Percentiles rank a stretch among this genome's conserved stretches.
Conservation (phyloP, 1,284 basidiomycete genomes). For the Trichosporon faecale region DNA sequence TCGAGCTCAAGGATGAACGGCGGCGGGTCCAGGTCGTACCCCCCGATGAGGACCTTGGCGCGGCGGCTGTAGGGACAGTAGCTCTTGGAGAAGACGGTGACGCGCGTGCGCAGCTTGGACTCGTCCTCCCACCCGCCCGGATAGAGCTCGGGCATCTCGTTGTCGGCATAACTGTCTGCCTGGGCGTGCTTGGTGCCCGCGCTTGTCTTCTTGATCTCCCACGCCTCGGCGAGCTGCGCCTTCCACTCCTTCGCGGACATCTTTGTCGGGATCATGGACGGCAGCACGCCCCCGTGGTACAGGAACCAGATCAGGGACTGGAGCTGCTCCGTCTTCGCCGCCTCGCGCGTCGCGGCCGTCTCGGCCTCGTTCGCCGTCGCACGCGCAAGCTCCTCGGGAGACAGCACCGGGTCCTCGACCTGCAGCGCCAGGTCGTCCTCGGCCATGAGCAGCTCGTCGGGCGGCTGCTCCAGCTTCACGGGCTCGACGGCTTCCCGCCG, state of each 20-base stretch:
- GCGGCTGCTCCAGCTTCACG: not conserved
- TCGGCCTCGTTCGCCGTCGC: slow-evolving; percentile 35
- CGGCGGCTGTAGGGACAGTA: slow-evolving; percentile 51
- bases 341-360: slow-evolving; percentile 19
- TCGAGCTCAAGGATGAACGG: slow-evolving; percentile 52
- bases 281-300: slow-evolving; percentile 41
- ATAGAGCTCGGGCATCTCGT: slow-evolving; percentile 26
- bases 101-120: slow-evolving; percentile 35
- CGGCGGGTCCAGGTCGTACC: slow-evolving; percentile 38
- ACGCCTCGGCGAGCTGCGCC: slow-evolving; percentile 18
- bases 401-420: slow-evolving; percentile 14
- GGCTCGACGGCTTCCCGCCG: slow-evolving; percentile 4
- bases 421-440: slow-evolving; percentile 40
- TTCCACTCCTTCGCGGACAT: slow-evolving; percentile 33
- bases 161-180: not conserved
- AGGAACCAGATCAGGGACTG: slow-evolving; percentile 44
- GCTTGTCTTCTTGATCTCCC: slow-evolving; percentile 13
- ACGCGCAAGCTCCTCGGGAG: slow-evolving; percentile 37
- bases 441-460: slow-evolving; percentile 42
- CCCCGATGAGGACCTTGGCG: slow-evolving; percentile 45
- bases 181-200: not conserved
- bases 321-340: slow-evolving; percentile 26
- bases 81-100: slow-evolving; percentile 46
- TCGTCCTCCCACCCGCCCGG: slow-evolving; percentile 40
- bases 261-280: slow-evolving; percentile 28